Conservation (phyloP, 352 stramenopile species). For the Globisporangium emineosum region DNA sequence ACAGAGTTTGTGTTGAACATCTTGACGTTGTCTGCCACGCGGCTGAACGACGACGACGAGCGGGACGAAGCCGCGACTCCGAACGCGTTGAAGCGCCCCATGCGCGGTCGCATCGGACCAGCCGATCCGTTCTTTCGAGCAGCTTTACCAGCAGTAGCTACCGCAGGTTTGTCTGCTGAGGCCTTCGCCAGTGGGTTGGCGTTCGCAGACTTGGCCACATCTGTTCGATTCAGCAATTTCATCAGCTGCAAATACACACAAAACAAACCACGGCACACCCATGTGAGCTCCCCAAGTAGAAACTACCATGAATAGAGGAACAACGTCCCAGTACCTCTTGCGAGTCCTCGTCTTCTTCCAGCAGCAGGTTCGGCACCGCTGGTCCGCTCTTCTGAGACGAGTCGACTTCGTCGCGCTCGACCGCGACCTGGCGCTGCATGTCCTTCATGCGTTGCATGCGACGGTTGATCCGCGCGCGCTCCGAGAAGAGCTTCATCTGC, state of each 20-base stretch:
- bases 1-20: conserved; percentile 67
- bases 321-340: conserved; percentile 40
- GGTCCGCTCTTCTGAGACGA: conserved; percentile 18
- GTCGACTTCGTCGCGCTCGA: conserved; percentile 38
- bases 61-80: conserved; percentile 37
- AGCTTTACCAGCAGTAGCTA: neutral
- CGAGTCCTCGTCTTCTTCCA: conserved; percentile 80
- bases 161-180: neutral
- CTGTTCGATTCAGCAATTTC: conserved; percentile 47
- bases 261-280: too few relatives aligned
- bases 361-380: conserved; percentile 49
- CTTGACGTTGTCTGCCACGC: conserved; percentile 66
- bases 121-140: conserved; percentile 1
- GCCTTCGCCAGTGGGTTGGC: too few relatives aligned
- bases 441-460: conserved; percentile 87
- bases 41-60: conserved; percentile 64
- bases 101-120: conserved; percentile 22
- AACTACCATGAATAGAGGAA: too few relatives aligned
- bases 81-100: conserved; percentile 58
- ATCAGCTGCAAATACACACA: conserved; percentile 31
- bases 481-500: conserved; percentile 86
- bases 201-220: too few relatives aligned
- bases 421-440: conserved; percentile 55
- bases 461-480: conserved; percentile 76
- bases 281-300: too few relatives aligned